These are phyloP conservation scores for Crotalaria pallida DNA, from an alignment of 306 rosid species.

Conservation along the genomic window DNA sequence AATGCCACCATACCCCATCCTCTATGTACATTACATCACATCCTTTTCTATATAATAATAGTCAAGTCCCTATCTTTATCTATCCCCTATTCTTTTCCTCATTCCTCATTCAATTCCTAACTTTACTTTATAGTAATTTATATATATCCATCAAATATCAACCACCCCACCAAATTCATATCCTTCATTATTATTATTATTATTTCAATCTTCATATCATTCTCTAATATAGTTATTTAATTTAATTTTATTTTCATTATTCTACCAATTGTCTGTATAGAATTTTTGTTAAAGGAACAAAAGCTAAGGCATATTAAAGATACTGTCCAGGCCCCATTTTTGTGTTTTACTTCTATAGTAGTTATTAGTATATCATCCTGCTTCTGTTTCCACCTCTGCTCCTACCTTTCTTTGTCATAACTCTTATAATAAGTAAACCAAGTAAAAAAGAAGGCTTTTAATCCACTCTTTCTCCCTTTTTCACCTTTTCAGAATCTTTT, in stretches of 20 bases:
- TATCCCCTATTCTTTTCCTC: neutral
- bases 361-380: neutral
- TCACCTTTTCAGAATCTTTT: constrained; percentile 22
- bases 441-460: constrained; percentile 1
- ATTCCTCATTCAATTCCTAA: neutral
- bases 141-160: neutral
- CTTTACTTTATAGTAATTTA: neutral
- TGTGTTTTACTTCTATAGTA: neutral
- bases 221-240: neutral
- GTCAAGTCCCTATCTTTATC: neutral
- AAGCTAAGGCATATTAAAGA: neutral
- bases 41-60: too few species aligned
- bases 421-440: neutral
- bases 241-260: neutral
- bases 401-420: neutral
- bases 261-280: neutral
- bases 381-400: neutral
- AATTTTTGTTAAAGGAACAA: constrained; percentile 21
- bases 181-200: too few species aligned
- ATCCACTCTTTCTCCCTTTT: neutral
- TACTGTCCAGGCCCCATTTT: constrained; percentile 3
- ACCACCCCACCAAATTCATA: neutral
- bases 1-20: neutral
- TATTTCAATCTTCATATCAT: neutral
- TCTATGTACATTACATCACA: too few species aligned